Conservation (phyloP, 345 rosid genomes). For the Citrus mangshanensis region DNA sequence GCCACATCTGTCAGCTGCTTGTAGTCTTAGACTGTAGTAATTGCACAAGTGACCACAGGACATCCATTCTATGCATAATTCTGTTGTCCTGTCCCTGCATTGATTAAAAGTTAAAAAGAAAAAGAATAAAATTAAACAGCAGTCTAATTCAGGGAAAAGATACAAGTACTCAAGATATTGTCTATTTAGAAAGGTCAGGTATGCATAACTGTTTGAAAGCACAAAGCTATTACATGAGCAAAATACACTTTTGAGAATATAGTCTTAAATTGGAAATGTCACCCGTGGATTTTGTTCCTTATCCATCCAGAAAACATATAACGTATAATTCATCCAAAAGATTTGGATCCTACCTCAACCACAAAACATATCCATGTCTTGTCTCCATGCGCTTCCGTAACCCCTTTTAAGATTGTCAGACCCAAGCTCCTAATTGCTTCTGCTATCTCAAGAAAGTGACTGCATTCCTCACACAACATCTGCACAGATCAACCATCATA, state of each 20-base stretch:
- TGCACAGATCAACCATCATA: slow-evolving; percentile 38
- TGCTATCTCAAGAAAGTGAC: slow-evolving; percentile 92
- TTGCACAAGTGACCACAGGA: slow-evolving; percentile 92
- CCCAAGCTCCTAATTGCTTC: slow-evolving; percentile 84
- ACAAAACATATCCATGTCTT: slow-evolving; percentile 85
- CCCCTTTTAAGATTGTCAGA: slow-evolving; percentile 80
- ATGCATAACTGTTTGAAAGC: neutral
- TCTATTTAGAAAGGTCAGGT: neutral
- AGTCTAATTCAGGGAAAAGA: neutral
- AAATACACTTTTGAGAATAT: neutral
- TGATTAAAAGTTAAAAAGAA: slow-evolving; percentile 15
- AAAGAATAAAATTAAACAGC: neutral
- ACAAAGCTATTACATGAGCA: neutral
- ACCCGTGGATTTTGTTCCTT: neutral
- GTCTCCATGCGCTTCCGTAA: slow-evolving; percentile 72
- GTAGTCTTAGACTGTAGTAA: slow-evolving; percentile 67
- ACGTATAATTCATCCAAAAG: slow-evolving; percentile 12
- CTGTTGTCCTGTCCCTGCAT: slow-evolving; percentile 73
- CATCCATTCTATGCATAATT: slow-evolving; percentile 84
- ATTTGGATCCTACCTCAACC: slow-evolving; percentile 65
- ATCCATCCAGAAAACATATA: neutral
- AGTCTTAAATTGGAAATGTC: neutral
- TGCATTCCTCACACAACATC: slow-evolving; percentile 91
- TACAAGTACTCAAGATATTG: neutral
- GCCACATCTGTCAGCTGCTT: slow-evolving; percentile 25